phyloP scores from a whole-genome alignment of 78 protist genomes.

The Emiliania huxleyi region DNA sequence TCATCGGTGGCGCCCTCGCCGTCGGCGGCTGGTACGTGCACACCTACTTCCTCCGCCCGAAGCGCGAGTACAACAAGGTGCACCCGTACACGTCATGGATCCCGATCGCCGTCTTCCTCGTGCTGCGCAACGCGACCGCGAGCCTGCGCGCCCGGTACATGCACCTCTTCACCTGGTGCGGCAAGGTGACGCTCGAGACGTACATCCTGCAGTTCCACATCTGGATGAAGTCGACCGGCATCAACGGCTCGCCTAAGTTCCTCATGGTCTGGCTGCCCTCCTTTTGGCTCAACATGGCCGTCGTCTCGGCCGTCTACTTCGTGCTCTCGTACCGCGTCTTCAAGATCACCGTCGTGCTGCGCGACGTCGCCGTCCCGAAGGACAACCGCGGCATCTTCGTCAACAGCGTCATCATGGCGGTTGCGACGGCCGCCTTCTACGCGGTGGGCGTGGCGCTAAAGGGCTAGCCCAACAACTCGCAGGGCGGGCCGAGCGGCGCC shows the following conservation, averaged over 20 bases:
- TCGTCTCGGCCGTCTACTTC: neutral
- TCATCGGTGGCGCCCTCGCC: neutral
- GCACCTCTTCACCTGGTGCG: conserved; percentile 46
- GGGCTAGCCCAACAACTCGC: too few relatives aligned
- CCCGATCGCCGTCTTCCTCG: conserved; percentile 27
- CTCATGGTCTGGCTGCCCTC: neutral
- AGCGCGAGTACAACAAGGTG: conserved; percentile 39
- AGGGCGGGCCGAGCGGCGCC: too few relatives aligned
- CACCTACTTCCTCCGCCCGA: neutral
- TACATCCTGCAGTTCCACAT: conserved; percentile 55
- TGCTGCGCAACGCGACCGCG: conserved; percentile 47
- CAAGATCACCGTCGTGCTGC: neutral
- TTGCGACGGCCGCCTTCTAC: neutral
- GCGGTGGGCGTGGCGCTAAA: neutral
- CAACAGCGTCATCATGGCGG: too few relatives aligned
- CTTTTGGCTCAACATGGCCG: neutral
- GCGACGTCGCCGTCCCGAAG: neutral
- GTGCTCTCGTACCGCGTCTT: neutral
- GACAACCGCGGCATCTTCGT: neutral
- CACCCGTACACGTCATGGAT: conserved; percentile 66
- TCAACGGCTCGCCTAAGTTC: neutral
- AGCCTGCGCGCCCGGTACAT: conserved; percentile 18
- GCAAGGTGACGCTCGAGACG: conserved; percentile 57
- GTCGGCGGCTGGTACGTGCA: neutral
- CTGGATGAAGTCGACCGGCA: conserved; percentile 6